Evolutionary conservation across 108 stramenopile genomes (phyloP).

Genomic region (Cyclotella kingstonii): DNA sequence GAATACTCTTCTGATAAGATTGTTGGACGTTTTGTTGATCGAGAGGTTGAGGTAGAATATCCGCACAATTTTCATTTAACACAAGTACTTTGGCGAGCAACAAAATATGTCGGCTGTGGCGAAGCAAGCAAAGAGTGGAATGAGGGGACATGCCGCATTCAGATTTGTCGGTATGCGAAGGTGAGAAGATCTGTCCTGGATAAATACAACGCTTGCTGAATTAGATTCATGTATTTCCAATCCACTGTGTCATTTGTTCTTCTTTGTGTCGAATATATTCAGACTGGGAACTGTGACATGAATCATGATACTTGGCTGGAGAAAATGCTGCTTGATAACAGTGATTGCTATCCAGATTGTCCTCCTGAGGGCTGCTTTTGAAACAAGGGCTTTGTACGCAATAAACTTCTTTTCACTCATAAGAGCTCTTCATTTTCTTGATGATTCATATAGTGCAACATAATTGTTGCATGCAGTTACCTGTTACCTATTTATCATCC

Average conservation of each 20-base stretch:
- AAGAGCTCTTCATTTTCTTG: no score
- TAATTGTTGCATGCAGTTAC: no score
- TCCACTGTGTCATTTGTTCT: background rate
- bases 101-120: constrained; percentile 10
- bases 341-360: constrained; percentile 19
- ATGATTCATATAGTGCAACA: no score
- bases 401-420: no score
- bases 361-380: constrained; percentile 14
- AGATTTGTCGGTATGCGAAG: constrained; percentile 22
- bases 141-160: constrained; percentile 16
- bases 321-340: constrained; percentile 11
- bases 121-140: constrained; percentile 7
- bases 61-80: constrained; percentile 19
- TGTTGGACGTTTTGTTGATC: constrained; percentile 14
- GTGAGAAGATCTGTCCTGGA: background rate
- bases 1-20: constrained; percentile 11
- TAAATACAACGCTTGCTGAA: background rate
- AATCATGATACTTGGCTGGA: constrained; percentile 7
- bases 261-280: background rate
- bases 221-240: background rate
- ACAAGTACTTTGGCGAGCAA: constrained; percentile 12
- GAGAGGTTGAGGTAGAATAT: constrained; percentile 5
- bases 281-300: constrained; percentile 19
- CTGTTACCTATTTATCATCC: no score
- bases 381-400: background rate